Percentiles rank a stretch among this genome's conserved stretches.
These are phyloP conservation scores for Ascocoryne sarcoides DNA, from an alignment of 2,329 filamentous ascomycete species.

Conservation along the genomic window DNA sequence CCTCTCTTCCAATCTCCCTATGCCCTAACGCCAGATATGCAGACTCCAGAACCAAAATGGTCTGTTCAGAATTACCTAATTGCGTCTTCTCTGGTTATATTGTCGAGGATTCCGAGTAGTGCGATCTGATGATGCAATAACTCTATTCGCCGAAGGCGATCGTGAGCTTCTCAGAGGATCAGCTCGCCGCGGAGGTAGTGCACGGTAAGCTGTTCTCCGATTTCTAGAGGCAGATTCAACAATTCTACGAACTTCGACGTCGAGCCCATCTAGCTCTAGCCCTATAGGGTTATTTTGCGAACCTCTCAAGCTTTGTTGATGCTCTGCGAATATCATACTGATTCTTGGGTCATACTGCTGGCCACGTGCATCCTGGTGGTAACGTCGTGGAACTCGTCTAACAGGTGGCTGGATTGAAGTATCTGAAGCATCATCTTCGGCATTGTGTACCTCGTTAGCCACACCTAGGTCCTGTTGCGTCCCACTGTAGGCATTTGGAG, in stretches of 20 bases:
- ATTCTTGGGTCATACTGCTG: slow-evolving; percentile 26
- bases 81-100: background rate
- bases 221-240: slow-evolving; percentile 15
- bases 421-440: slow-evolving; percentile 22
- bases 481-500: background rate
- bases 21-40: too few species aligned
- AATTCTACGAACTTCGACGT: slow-evolving; percentile 8
- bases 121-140: slow-evolving; percentile 15
- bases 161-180: slow-evolving; percentile 21
- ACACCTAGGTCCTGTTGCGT: slow-evolving; percentile 15
- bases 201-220: slow-evolving; percentile 18
- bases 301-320: slow-evolving; percentile 21
- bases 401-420: slow-evolving; percentile 18
- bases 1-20: too few species aligned
- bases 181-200: slow-evolving; percentile 11
- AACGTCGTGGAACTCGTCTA: slow-evolving; percentile 15
- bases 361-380: slow-evolving; percentile 8
- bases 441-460: slow-evolving; percentile 19
- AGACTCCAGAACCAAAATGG: too few species aligned
- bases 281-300: slow-evolving; percentile 9
- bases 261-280: slow-evolving; percentile 12
- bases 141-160: slow-evolving; percentile 19
- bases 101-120: background rate
- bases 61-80: too few species aligned
- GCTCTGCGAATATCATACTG: slow-evolving; percentile 26